Evolutionary conservation across 1,284 basidiomycete genomes (phyloP).

Genomic region (Cerrena zonata): DNA sequence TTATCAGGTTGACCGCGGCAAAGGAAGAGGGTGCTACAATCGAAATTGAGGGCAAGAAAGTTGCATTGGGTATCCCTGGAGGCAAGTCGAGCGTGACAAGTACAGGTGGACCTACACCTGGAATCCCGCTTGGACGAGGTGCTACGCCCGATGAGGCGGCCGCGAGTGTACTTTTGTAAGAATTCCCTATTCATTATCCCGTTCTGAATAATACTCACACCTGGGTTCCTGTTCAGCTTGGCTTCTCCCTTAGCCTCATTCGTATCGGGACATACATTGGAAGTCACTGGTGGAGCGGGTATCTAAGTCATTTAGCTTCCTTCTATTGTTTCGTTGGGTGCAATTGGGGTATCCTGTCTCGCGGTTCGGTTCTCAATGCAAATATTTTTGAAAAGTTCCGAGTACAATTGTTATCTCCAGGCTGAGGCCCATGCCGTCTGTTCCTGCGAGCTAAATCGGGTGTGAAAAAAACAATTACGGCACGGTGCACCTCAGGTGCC

Average conservation of each 20-base stretch:
- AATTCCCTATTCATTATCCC: conserved; percentile 15
- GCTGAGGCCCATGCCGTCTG: too few relatives aligned
- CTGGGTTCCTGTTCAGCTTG: conserved; percentile 38
- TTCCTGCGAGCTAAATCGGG: too few relatives aligned
- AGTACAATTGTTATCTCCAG: too few relatives aligned
- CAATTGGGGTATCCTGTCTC: too few relatives aligned
- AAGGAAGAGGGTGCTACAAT: conserved; percentile 76
- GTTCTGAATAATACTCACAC: conserved; percentile 4
- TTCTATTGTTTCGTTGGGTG: background rate
- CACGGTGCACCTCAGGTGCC: too few relatives aligned
- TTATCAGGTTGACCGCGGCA: conserved; percentile 33
- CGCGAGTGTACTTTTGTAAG: conserved; percentile 65
- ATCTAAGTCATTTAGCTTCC: conserved; percentile 36
- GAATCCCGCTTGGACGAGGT: conserved; percentile 73
- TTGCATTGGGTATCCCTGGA: conserved; percentile 73
- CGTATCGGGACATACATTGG: conserved; percentile 77
- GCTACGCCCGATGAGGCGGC: conserved; percentile 76
- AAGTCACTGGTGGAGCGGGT: conserved; percentile 72
- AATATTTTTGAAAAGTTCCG: too few relatives aligned
- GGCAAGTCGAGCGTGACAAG: conserved; percentile 33
- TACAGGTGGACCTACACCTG: conserved; percentile 31
- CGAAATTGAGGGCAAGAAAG: conserved; percentile 78
- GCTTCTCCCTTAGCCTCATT: conserved; percentile 75
- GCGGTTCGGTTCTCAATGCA: too few relatives aligned
- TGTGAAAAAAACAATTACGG: too few relatives aligned